Percentiles rank a stretch among this genome's conserved stretches.
phyloP scores from a whole-genome alignment of 2,329 filamentous ascomycete species.

The Diaporthe batatas region DNA sequence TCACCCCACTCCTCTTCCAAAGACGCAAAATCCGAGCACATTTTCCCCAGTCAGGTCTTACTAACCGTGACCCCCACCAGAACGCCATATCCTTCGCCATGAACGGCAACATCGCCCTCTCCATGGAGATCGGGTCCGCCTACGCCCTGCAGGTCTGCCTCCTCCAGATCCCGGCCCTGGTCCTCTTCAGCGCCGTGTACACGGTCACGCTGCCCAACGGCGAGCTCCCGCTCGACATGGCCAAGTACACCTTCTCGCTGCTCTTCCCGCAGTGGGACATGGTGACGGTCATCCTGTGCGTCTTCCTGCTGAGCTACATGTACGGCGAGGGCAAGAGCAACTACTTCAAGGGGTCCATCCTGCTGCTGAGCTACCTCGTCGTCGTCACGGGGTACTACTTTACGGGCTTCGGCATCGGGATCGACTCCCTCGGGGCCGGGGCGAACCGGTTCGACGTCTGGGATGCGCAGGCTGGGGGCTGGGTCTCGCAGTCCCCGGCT shows the following conservation, averaged over 20 bases:
- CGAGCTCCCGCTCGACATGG: slow-evolving; percentile 55
- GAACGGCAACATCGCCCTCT: slow-evolving; percentile 98
- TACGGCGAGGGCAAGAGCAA: slow-evolving; percentile 99
- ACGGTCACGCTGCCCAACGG: slow-evolving; percentile 56
- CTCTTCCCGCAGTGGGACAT: slow-evolving; percentile 99
- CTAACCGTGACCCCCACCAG: slow-evolving; percentile 59
- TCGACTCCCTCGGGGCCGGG: slow-evolving; percentile 47
- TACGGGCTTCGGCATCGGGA: slow-evolving; percentile 63
- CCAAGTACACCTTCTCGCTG: slow-evolving; percentile 80
- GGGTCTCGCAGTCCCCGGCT: slow-evolving; percentile 54
- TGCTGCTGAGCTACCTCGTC: slow-evolving; percentile 92
- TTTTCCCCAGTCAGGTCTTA: background rate
- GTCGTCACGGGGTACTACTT: slow-evolving; percentile 94
- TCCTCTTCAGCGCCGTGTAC: slow-evolving; percentile 88
- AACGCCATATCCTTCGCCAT: slow-evolving; percentile 99
- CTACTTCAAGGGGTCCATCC: slow-evolving; percentile 98
- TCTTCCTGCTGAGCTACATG: slow-evolving; percentile 97
- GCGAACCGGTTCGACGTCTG: slow-evolving; percentile 66
- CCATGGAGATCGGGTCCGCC: slow-evolving; percentile 98
- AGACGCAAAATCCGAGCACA: background rate
- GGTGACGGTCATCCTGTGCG: slow-evolving; percentile 95
- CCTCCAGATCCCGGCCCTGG: slow-evolving; percentile 91
- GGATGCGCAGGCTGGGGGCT: slow-evolving; percentile 62
- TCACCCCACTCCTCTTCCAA: background rate
- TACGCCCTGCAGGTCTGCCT: slow-evolving; percentile 97